These are phyloP conservation scores for Tephrocybe sp. DNA, from an alignment of 768 basidiomycete species.

Conservation along the genomic window DNA sequence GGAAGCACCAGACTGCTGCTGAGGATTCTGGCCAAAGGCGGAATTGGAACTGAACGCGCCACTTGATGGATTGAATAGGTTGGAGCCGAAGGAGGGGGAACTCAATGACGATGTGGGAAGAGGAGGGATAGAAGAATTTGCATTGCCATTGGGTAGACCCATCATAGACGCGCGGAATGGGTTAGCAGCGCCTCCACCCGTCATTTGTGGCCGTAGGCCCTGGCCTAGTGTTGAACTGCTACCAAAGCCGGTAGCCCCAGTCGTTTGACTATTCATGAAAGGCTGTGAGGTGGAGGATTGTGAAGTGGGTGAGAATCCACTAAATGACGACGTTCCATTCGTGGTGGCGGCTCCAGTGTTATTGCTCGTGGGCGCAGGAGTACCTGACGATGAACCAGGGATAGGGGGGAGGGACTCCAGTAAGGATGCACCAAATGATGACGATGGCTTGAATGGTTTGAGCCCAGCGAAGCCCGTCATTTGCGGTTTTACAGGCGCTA, in stretches of 20 bases:
- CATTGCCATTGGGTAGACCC: conserved; percentile 9
- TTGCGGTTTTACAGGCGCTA: conserved; percentile 40
- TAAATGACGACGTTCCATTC: conserved; percentile 11
- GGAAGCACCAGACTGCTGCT: conserved; percentile 44
- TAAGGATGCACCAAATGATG: conserved; percentile 75
- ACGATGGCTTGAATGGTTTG: conserved; percentile 82
- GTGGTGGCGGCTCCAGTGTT: conserved; percentile 18
- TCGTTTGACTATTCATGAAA: conserved; percentile 32
- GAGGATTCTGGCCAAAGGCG: conserved; percentile 22
- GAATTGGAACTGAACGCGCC: conserved; percentile 24
- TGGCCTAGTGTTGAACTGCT: conserved; percentile 41
- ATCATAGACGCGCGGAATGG: conserved; percentile 70
- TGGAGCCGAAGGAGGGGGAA: conserved; percentile 14
- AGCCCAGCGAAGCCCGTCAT: conserved; percentile 57
- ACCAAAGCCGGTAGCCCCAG: conserved; percentile 37
- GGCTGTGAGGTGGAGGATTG: conserved; percentile 13
- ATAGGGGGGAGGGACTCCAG: conserved; percentile 76
- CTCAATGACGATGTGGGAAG: conserved; percentile 15
- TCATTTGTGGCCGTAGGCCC: conserved; percentile 62
- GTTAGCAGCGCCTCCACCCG: conserved; percentile 60
- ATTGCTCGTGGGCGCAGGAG: conserved; percentile 40
- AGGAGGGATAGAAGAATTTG: conserved; percentile 15
- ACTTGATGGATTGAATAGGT: conserved; percentile 18
- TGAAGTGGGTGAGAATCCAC: conserved; percentile 16
- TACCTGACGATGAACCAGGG: conserved; percentile 53